Evolutionary conservation across 768 basidiomycete species (phyloP), one percentile per base, ranked within the genome.

Genomic region (Phaffia tasmanica): DNA sequence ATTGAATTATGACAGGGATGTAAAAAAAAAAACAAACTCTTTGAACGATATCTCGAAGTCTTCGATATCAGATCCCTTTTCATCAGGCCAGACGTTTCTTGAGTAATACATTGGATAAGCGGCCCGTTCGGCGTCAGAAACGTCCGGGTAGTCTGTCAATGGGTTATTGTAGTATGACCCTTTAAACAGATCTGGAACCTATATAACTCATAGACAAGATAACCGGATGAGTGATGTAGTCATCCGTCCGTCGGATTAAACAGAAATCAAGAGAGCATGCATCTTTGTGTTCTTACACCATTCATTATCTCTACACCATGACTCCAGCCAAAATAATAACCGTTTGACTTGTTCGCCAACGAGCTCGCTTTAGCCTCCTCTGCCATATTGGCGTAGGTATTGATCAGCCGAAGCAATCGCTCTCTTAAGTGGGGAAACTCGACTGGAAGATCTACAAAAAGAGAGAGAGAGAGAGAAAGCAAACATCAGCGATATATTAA

Each of bases 301-400:
- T 97, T 97, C 92, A 97, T 95, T 56, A 93, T 84, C 81, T 97
- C 94, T 85, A 97, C 95, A 63, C 94, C 94, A 77, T 94, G 89
- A 54, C 87, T 89, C 51, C 3, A 64, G 15, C 46, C 81, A 60
- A 69, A 87, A 86, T 87, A 87, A 73, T 89, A 95, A 65, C 35
- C 35, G 11, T 81, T 83, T 71, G 84, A 87, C 29, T 76, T 77
- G 1, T 42, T 84, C 79, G 76, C 92, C 85, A 25, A 84, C 82
- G 72, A 89, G 89, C 63, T 82, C 74, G 95, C 90, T 57, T 87
- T 81, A 21, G 77, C 76, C 21, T 75, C 72, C 64, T 86, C 84
- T 32, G 86, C 83, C 14, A 94, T 79, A 27, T 81, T 79, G 0
- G 88, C 85, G 74, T 97, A 92, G 32, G 80, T 78, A 76, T 89